Base-by-base conservation (phyloP, 352 stramenopile genomes). In the Globisporangium solare region DNA sequence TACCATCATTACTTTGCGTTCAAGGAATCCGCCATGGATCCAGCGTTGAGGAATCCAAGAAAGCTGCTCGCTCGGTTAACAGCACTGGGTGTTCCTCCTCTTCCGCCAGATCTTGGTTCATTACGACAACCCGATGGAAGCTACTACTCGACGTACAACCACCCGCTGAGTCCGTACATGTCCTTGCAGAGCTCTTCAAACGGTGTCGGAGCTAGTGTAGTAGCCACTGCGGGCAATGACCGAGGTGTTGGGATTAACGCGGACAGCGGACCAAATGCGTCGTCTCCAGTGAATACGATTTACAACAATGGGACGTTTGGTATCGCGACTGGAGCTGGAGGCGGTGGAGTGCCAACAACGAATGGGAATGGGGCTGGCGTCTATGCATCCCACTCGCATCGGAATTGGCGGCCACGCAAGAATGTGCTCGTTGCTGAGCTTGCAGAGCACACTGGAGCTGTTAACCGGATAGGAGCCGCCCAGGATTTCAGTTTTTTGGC, bases 401-500 rank as follows among this genome's bases (percentile, higher is more conserved):
- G 83, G 12, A 88, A 89, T 54, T 95, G 86, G 86, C 79, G 86
- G 14, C 86, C 86, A 35, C 80, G 83, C 21, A 90, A 92, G 60
- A 93, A 89, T 35, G 74, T 92, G 1, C 59, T 95, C 11, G 83
- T 93, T 17, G 86, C 84, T 7, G 83, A 93, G 55, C 64, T 98
- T 47, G 79, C 71, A 1, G 97, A 98, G 60, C 97, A 99, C 70
- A 91, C 70, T 0, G 92, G 79, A 13, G 86, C 96, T 46, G 94
- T 99, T 3, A 89, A 96, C 63, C 86, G 94, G 18, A 78, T 99
- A 41, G 88, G 83, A 47, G 83, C 98, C 15, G 88, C 96, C 3
- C 84, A 97, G 51, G 97, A 99, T 69, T 90, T 98, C 66, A 92
- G 83, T 22, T 99, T 98, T 58, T 87, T 99, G 51, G 93, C 92